Evolutionary conservation across 2,329 filamentous ascomycete genomes (phyloP), one percentile per base, ranked within the genome.

Genomic region (Chrysoporthe puriensis): DNA sequence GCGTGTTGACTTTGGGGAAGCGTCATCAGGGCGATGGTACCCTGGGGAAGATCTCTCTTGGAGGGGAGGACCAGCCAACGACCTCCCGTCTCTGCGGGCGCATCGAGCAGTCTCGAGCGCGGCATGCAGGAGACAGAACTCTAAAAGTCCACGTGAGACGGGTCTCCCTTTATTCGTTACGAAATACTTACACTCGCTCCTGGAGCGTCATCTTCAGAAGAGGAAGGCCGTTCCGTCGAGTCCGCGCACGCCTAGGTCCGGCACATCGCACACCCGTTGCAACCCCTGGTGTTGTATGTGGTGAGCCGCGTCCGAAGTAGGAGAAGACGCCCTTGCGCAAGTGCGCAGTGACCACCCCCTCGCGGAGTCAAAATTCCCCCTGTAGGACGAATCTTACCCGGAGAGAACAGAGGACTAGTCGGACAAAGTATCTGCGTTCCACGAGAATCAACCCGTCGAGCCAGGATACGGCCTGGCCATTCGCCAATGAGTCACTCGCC

Each of bases 401-500:
- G 36, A 40, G 36, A 40, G 36, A 40, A 40, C 36, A 40, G 9
- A 40, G 36, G 36, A 9, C 36, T 40, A 40, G 36, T 40, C 36
- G 36, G 9, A 18, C 52, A 52, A 32, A 34, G 18, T 52, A 32
- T 65, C 60, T 61, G 56, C 56, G 52, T 65, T 65, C 60, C 61
- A 52, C 44, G 36, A 5, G 36, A 6, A 40, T 40, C 64, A 62
- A 56, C 18, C 59, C 42, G 61, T 36, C 52, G 21, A 58, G 44
- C 46, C 40, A 52, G 52, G 26, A 42, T 42, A 65, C 64, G 48
- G 60, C 58, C 44, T n/a, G 42, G 43, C 66, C 58, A 72, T 72
- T 71, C 70, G 68, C 54, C 70, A 71, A 70, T 71, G 71, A 71
- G 70, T 71, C 71, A 72, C 71, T 46, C 67, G 68, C 58, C 63